Conservation (phyloP, 2,329 filamentous ascomycete genomes). For the Cladosporium cucumerinum region DNA sequence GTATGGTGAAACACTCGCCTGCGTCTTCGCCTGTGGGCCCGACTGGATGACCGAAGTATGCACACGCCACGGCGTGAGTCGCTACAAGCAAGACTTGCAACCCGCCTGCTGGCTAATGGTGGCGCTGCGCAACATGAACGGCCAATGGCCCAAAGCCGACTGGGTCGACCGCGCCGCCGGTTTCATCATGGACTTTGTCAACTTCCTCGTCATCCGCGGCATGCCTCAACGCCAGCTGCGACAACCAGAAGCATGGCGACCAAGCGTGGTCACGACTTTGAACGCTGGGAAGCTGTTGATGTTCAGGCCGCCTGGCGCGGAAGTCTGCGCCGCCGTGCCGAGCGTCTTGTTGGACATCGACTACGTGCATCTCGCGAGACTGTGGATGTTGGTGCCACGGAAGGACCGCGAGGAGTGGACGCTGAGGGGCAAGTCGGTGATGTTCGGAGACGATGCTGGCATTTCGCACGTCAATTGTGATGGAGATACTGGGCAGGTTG, state of each 20-base stretch:
- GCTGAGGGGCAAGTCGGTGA: slow-evolving; percentile 38
- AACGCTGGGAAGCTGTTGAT: slow-evolving; percentile 30
- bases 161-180: slow-evolving; percentile 30
- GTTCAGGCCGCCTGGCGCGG: slow-evolving; percentile 27
- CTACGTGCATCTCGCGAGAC: slow-evolving; percentile 32
- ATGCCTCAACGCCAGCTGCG: slow-evolving; percentile 32
- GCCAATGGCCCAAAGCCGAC: slow-evolving; percentile 28
- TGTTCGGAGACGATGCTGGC: slow-evolving; percentile 39
- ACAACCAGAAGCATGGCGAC: slow-evolving; percentile 30
- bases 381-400: slow-evolving; percentile 39
- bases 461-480: slow-evolving; percentile 24
- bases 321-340: slow-evolving; percentile 29
- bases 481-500: slow-evolving; percentile 23
- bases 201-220: slow-evolving; percentile 35
- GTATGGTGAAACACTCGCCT: slow-evolving; percentile 42
- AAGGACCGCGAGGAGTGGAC: slow-evolving; percentile 37
- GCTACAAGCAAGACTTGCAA: slow-evolving; percentile 33
- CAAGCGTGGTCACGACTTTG: slow-evolving; percentile 26
- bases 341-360: slow-evolving; percentile 30
- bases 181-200: slow-evolving; percentile 36
- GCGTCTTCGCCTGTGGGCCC: slow-evolving; percentile 39
- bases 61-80: slow-evolving; percentile 31
- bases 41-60: slow-evolving; percentile 39
- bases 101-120: slow-evolving; percentile 33
- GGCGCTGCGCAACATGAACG: slow-evolving; percentile 37